A percentile compares a stretch with the other conserved stretches of the same genome.
phyloP scores from a whole-genome alignment of 2,329 filamentous ascomycete species.

The Botryotinia convoluta region DNA sequence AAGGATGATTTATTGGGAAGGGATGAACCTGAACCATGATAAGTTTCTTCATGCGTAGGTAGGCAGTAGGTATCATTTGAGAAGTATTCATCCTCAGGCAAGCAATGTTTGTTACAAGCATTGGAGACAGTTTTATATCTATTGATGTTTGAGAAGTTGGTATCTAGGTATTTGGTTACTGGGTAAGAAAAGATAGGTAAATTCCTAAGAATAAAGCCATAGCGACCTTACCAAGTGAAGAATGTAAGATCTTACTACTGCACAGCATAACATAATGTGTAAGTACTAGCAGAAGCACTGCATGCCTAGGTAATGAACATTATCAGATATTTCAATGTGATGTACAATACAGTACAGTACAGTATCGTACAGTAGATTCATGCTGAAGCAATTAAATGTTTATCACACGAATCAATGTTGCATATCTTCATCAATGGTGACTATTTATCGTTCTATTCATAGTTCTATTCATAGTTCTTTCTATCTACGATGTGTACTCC shows the following conservation, averaged over 20 bases:
- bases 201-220: background rate
- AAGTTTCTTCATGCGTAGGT: slow-evolving; percentile 11
- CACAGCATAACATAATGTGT: background rate
- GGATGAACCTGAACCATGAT: slow-evolving; percentile 5
- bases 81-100: background rate
- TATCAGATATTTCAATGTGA: background rate
- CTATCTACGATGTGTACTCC: too few relatives aligned
- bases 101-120: background rate
- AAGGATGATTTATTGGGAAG: background rate
- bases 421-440: background rate
- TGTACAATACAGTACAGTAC: background rate
- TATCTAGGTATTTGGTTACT: too few relatives aligned
- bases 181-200: too few relatives aligned
- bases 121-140: background rate
- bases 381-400: background rate
- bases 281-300: background rate
- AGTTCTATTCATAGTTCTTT: too few relatives aligned
- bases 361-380: background rate
- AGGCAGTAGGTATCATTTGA: background rate
- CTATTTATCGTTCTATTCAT: background rate
- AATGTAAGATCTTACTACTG: background rate
- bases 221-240: background rate
- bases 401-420: background rate
- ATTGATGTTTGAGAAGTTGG: background rate
- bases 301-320: background rate